Evolutionary conservation across 805 yeast genomes (phyloP).

Genomic region (Naumovozyma baii): DNA sequence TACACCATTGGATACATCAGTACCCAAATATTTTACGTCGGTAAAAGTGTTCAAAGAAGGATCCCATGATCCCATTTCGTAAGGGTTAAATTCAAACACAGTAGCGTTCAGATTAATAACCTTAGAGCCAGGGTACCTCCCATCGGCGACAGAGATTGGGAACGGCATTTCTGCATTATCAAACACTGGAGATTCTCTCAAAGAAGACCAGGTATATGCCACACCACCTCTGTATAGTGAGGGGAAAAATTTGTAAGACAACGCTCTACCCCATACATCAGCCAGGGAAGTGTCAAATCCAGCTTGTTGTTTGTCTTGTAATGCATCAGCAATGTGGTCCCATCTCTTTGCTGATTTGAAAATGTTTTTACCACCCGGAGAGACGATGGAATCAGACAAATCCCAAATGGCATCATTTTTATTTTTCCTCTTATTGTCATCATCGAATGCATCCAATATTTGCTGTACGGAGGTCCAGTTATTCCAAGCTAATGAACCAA

Average conservation of each 20-base stretch:
- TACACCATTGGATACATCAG: slow-evolving; percentile 52
- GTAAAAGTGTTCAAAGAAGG: slow-evolving; percentile 58
- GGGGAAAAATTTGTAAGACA: slow-evolving; percentile 66
- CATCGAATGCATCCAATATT: slow-evolving; percentile 33
- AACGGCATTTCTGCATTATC: slow-evolving; percentile 58
- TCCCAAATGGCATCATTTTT: slow-evolving; percentile 49
- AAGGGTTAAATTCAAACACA: slow-evolving; percentile 54
- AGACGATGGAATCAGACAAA: slow-evolving; percentile 49
- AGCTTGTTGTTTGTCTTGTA: slow-evolving; percentile 47
- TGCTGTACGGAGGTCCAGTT: slow-evolving; percentile 65
- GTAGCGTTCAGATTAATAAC: slow-evolving; percentile 63
- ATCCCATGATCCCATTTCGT: slow-evolving; percentile 84
- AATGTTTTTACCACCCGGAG: slow-evolving; percentile 56
- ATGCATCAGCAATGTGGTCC: slow-evolving; percentile 44
- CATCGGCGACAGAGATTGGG: slow-evolving; percentile 60
- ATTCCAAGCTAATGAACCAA: slow-evolving; percentile 60
- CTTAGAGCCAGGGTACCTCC: slow-evolving; percentile 50
- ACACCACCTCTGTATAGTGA: slow-evolving; percentile 52
- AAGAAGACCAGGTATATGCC: slow-evolving; percentile 48
- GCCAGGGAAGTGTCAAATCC: slow-evolving; percentile 61
- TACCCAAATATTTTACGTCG: slow-evolving; percentile 61
- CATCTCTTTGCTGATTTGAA: slow-evolving; percentile 45
- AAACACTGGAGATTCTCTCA: slow-evolving; percentile 55
- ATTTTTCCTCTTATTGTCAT: not conserved
- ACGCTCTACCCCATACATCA: slow-evolving; percentile 72